phyloP scores from a whole-genome alignment of 176 grass and related monocot species.

The Puccinellia tenuiflora region DNA sequence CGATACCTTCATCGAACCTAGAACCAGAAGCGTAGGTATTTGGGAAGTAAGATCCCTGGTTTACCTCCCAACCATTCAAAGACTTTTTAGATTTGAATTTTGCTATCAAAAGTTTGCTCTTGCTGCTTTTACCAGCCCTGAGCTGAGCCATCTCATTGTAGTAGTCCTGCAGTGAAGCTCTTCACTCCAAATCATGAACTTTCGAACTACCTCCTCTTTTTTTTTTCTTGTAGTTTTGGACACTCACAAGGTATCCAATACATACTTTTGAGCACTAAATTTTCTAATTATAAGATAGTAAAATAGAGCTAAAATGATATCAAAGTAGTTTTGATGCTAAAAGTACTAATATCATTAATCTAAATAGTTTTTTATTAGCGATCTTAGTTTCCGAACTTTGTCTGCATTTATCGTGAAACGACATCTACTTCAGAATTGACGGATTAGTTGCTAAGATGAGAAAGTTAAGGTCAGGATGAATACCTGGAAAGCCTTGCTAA shows the following conservation, averaged over 20 bases:
- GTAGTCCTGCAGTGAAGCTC: slow-evolving; percentile 60
- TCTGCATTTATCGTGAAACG: neutral
- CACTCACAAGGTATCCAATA: neutral
- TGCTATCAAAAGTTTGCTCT: slow-evolving; percentile 88
- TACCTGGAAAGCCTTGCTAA: slow-evolving; percentile 90
- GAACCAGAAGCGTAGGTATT: slow-evolving; percentile 52
- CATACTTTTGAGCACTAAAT: neutral
- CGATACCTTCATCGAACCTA: slow-evolving; percentile 74
- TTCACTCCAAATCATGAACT: neutral
- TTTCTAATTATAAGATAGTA: neutral
- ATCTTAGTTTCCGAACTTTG: neutral
- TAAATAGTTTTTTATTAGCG: no score
- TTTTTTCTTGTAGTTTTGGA: neutral
- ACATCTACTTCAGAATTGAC: neutral
- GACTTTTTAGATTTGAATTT: slow-evolving; percentile 86
- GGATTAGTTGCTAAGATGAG: neutral
- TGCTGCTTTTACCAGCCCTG: slow-evolving; percentile 99
- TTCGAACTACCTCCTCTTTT: neutral
- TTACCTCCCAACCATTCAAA: slow-evolving; percentile 76
- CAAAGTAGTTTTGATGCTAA: neutral
- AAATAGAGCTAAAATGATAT: neutral
- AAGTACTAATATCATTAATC: neutral
- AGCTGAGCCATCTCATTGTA: slow-evolving; percentile 87
- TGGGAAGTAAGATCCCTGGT: slow-evolving; percentile 68
- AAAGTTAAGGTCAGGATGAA: slow-evolving; percentile 9